phyloP scores from a whole-genome alignment of 2,329 filamentous ascomycete genomes.

The Lasiodiplodia sp. region DNA sequence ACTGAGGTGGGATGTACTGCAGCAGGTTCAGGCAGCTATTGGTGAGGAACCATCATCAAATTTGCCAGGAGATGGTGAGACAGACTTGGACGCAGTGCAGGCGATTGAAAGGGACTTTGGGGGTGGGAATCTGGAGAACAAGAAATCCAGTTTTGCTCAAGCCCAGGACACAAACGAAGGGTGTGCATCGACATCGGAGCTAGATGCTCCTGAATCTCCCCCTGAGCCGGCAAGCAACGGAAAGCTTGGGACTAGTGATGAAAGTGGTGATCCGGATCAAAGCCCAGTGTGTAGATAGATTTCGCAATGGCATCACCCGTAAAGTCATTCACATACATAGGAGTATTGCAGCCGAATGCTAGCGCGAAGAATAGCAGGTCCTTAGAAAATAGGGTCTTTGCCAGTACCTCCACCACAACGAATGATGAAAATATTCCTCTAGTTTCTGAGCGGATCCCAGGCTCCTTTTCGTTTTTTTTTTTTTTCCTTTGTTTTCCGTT shows the following conservation, averaged over 20 bases:
- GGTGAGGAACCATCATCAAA: not conserved
- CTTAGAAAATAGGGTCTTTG: too few species aligned
- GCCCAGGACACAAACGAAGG: not conserved
- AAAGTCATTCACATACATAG: not conserved
- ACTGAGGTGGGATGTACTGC: slow-evolving; percentile 5
- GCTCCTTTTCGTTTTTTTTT: too few species aligned
- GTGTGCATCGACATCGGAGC: not conserved
- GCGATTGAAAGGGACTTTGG: not conserved
- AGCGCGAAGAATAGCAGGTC: too few species aligned
- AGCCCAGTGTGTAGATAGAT: not conserved
- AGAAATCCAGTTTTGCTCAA: not conserved
- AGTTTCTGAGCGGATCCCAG: too few species aligned
- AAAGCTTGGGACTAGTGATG: not conserved
- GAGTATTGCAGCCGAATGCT: too few species aligned
- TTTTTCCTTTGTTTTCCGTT: too few species aligned
- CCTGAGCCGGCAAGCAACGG: not conserved
- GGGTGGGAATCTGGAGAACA: not conserved
- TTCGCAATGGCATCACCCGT: not conserved
- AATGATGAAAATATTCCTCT: too few species aligned
- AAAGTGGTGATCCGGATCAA: not conserved
- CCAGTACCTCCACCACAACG: too few species aligned
- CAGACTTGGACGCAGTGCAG: not conserved
- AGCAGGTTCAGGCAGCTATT: not conserved
- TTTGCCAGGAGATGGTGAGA: not conserved
- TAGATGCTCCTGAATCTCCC: not conserved